Percentiles rank a stretch among this genome's conserved stretches.
Evolutionary conservation across 2,329 filamentous ascomycete species (phyloP).

Genomic region (Epicoccum sorghinum): DNA sequence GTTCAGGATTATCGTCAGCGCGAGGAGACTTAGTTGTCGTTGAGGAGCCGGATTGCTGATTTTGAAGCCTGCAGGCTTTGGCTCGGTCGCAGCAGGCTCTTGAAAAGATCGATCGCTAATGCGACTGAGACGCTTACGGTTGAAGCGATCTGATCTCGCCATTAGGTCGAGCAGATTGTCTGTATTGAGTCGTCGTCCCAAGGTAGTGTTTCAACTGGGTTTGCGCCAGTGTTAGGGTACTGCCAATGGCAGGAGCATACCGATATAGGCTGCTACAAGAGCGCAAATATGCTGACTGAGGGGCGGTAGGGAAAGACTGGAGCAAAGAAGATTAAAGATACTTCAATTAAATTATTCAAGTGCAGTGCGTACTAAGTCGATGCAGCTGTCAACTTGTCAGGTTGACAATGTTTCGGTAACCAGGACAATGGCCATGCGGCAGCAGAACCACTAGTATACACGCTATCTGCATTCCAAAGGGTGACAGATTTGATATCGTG

Average conservation of each 20-base stretch:
- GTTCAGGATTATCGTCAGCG: constrained; percentile 44
- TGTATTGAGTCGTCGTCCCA: background rate
- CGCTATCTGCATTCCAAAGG: constrained; percentile 14
- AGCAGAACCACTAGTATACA: constrained; percentile 2
- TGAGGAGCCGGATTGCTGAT: constrained; percentile 24
- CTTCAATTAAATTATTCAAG: background rate
- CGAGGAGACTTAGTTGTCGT: constrained; percentile 40
- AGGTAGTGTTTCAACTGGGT: background rate
- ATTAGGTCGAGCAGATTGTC: background rate
- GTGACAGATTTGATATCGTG: constrained; percentile 2
- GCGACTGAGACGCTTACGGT: background rate
- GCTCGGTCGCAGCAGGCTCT: background rate
- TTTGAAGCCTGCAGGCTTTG: constrained; percentile 6
- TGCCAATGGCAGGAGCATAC: constrained; percentile 2
- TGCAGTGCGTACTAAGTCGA: background rate
- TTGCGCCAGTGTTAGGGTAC: background rate
- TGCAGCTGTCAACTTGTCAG: constrained; percentile 7
- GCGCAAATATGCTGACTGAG: background rate
- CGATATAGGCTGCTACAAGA: background rate
- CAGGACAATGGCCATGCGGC: constrained; percentile 15
- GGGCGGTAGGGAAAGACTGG: background rate
- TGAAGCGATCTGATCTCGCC: constrained; percentile 4
- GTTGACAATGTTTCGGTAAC: constrained; percentile 9
- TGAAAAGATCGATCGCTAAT: constrained; percentile 2
- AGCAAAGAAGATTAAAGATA: background rate